phyloP scores from a whole-genome alignment of 164 flowering plant species.

The Cinnamomum micranthum region DNA sequence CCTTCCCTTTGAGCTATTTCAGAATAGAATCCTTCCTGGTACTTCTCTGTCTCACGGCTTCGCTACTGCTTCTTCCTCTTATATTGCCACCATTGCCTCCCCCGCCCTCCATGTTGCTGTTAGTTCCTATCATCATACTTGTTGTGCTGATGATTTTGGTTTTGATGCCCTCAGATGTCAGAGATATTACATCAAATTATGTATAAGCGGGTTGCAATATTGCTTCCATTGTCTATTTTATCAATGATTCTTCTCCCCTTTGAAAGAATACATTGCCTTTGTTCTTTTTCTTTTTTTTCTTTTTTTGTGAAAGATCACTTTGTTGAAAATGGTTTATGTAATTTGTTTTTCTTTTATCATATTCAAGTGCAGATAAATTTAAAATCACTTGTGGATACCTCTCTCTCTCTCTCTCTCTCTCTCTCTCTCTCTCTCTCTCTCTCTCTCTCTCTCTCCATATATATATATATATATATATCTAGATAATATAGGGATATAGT shows the following conservation, averaged over 20 bases:
- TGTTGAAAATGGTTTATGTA: background rate
- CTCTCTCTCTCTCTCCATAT: background rate
- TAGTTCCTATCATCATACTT: conserved; percentile 67
- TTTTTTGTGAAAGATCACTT: no score
- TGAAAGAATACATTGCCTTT: background rate
- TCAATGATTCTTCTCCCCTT: background rate
- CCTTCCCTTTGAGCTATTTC: conserved; percentile 42
- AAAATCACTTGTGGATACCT: background rate
- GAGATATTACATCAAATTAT: conserved; percentile 38
- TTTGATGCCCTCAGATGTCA: conserved; percentile 57
- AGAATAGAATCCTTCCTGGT: conserved; percentile 56
- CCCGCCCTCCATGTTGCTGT: conserved; percentile 75
- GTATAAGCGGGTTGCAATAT: conserved; percentile 23
- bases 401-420: background rate
- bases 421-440: background rate
- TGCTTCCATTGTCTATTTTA: background rate
- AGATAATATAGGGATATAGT: no score
- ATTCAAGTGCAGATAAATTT: background rate
- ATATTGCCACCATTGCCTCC: conserved; percentile 88
- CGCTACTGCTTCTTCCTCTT: conserved; percentile 67
- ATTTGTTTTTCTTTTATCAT: background rate
- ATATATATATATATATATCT: no score
- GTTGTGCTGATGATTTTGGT: conserved; percentile 66
- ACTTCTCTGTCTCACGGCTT: conserved; percentile 56
- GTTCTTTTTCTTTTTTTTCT: background rate